These are phyloP conservation scores for Aspergillus ibericus DNA, from an alignment of 2,329 filamentous ascomycete genomes.

Conservation along the genomic window DNA sequence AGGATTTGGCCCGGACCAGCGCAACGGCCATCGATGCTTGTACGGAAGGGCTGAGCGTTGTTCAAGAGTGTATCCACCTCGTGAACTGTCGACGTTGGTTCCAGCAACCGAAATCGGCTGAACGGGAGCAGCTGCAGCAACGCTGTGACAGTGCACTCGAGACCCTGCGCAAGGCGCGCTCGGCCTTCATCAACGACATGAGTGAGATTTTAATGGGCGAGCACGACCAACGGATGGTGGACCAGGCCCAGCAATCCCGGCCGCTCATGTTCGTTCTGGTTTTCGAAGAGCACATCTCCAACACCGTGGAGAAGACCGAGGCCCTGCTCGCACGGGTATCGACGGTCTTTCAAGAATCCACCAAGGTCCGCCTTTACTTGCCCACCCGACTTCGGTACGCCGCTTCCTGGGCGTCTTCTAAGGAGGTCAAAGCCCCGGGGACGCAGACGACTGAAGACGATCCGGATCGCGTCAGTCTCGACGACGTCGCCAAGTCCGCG, in stretches of 20 bases:
- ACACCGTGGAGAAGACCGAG: slow-evolving; percentile 9
- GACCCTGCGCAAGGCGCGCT: slow-evolving; percentile 28
- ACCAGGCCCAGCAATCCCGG: slow-evolving; percentile 31
- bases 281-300: slow-evolving; percentile 46
- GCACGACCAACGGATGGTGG: slow-evolving; percentile 12
- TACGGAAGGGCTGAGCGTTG: slow-evolving; percentile 23
- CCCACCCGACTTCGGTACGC: slow-evolving; percentile 44
- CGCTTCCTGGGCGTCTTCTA: slow-evolving; percentile 40
- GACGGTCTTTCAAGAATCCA: slow-evolving; percentile 39
- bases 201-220: slow-evolving; percentile 41
- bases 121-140: slow-evolving; percentile 22
- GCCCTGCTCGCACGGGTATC: slow-evolving; percentile 40
- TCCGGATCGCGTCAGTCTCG: slow-evolving; percentile 20
- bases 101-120: slow-evolving; percentile 20
- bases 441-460: slow-evolving; percentile 24
- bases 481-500: slow-evolving; percentile 37
- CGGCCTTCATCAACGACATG: slow-evolving; percentile 32
- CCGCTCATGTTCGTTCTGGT: slow-evolving; percentile 50
- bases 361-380: slow-evolving; percentile 43
- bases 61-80: slow-evolving; percentile 29
- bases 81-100: slow-evolving; percentile 34
- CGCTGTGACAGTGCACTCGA: slow-evolving; percentile 22
- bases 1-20: slow-evolving; percentile 32
- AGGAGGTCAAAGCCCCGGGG: slow-evolving; percentile 24
- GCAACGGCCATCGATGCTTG: slow-evolving; percentile 27